Evolutionary conservation across 768 basidiomycete genomes (phyloP), one percentile per base, ranked within the genome.

Genomic region (Strobilomyces confusus): DNA sequence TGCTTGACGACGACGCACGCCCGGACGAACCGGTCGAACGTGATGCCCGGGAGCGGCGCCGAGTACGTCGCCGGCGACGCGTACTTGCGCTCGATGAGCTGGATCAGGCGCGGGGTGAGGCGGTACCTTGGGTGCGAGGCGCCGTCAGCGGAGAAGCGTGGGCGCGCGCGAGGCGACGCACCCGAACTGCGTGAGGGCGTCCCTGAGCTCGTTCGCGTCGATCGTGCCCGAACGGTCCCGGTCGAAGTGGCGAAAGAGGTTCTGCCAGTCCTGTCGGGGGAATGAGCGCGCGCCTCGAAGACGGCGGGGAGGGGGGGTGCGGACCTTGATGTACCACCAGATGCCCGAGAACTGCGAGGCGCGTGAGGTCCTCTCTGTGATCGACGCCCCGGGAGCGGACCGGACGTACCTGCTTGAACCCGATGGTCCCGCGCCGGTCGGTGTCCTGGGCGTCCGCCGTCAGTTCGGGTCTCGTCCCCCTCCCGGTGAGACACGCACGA

Each of bases 11-110:
- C 85, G 53, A 93, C 90, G 60, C 90, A 92, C 22, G 87, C 88
- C 51, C 90, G 81, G 23, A 92, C 86, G 74, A 92, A 92, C 58
- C 89, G 86, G 67, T 92, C 91, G 63, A 92, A 92, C 5, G 83
- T 80, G 72, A 92, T 89, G 0, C 88, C 88, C 1, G 77, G 72
- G n/a, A 59, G 56, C 3, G 74, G 67, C 4, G 61, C 70, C 32
- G 64, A 63, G 36, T 64, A 67, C 32, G 63, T 62, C 13, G 73
- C 58, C 23, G 73, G 66, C 17, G 76, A 69, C 37, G 81, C 86
- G 63, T 91, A 94, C 78, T 94, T 94, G 73, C 73, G 77, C 67
- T 87, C 81, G 30, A 93, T 73, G 17, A 91, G 77, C 23, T 73
- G 68, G 40, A 93, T 72, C 25, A 91, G 72, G 8, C 71, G 75